Conservation (phyloP, 495 filamentous ascomycete species). For the Xylaria longipes region DNA sequence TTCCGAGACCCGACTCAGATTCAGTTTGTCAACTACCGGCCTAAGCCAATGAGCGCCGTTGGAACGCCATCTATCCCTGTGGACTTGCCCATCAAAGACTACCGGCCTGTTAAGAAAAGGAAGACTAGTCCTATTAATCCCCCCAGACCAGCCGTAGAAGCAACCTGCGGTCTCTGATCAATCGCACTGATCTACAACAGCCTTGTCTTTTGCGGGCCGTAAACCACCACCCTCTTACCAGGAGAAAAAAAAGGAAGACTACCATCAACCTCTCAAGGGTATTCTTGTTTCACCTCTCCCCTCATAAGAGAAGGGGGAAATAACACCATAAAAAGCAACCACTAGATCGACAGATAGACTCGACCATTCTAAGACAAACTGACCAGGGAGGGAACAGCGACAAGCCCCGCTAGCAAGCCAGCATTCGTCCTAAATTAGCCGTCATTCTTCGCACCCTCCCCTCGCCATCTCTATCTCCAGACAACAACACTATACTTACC, state of each 20-base stretch:
- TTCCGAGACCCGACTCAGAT: constrained; percentile 47
- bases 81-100: constrained; percentile 40
- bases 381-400: constrained; percentile 26
- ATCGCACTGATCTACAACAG: constrained; percentile 24
- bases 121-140: constrained; percentile 41
- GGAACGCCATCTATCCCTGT: constrained; percentile 32
- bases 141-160: constrained; percentile 33
- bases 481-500: constrained; percentile 19
- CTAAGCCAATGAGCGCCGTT: constrained; percentile 36
- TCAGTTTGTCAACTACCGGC: constrained; percentile 41
- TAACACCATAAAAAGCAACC: constrained; percentile 24
- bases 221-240: constrained; percentile 3
- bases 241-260: neutral
- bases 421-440: constrained; percentile 18
- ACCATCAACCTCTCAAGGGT: constrained; percentile 22
- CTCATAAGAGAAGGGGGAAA: constrained; percentile 19
- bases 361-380: constrained; percentile 39
- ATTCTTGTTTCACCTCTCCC: constrained; percentile 38
- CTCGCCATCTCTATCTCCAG: constrained; percentile 15
- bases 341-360: constrained; percentile 32
- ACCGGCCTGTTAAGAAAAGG: constrained; percentile 38
- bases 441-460: constrained; percentile 22
- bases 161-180: constrained; percentile 36
- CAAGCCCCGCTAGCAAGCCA: constrained; percentile 22
- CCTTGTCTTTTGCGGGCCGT: constrained; percentile 26